Conservation (phyloP, 495 filamentous ascomycete species). For the Lichenothelia convexa region DNA sequence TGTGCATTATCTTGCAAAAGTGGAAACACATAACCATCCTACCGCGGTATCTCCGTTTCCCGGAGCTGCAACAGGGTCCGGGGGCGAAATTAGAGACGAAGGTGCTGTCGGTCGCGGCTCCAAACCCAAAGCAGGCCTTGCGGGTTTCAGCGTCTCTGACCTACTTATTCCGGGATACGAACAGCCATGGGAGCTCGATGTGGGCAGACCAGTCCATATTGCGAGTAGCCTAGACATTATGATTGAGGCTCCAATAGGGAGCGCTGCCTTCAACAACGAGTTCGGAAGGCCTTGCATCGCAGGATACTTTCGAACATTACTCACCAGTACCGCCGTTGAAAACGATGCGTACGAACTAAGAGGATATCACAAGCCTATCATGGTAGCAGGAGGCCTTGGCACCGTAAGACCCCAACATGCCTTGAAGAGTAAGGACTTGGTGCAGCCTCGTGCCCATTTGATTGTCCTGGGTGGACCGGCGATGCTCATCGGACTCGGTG, state of each 20-base stretch:
- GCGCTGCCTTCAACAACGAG: slow-evolving; percentile 92
- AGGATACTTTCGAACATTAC: slow-evolving; percentile 78
- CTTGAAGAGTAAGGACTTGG: slow-evolving; percentile 57
- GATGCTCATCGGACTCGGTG: slow-evolving; percentile 93
- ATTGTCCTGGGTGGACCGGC: slow-evolving; percentile 89
- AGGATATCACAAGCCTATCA: slow-evolving; percentile 96
- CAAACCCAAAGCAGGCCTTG: slow-evolving; percentile 77
- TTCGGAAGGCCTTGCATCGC: slow-evolving; percentile 83
- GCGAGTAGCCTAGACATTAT: slow-evolving; percentile 90
- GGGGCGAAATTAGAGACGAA: slow-evolving; percentile 89
- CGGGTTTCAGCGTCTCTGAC: slow-evolving; percentile 88
- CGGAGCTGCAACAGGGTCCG: slow-evolving; percentile 85
- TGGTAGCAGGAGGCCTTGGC: slow-evolving; percentile 92
- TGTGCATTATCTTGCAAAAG: slow-evolving; percentile 81
- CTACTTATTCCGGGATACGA: slow-evolving; percentile 65
- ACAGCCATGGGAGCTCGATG: slow-evolving; percentile 65
- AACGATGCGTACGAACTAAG: slow-evolving; percentile 50
- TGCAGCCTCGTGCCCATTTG: slow-evolving; percentile 66
- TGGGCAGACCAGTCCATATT: slow-evolving; percentile 80
- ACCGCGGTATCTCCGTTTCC: slow-evolving; percentile 80
- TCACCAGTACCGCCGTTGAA: slow-evolving; percentile 42
- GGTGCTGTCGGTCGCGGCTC: slow-evolving; percentile 87
- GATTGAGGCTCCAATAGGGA: slow-evolving; percentile 88
- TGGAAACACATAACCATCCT: slow-evolving; percentile 96
- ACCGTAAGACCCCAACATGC: slow-evolving; percentile 91